Conservation (phyloP, 176 grass and related monocot genomes). For the Phragmites australis region DNA sequence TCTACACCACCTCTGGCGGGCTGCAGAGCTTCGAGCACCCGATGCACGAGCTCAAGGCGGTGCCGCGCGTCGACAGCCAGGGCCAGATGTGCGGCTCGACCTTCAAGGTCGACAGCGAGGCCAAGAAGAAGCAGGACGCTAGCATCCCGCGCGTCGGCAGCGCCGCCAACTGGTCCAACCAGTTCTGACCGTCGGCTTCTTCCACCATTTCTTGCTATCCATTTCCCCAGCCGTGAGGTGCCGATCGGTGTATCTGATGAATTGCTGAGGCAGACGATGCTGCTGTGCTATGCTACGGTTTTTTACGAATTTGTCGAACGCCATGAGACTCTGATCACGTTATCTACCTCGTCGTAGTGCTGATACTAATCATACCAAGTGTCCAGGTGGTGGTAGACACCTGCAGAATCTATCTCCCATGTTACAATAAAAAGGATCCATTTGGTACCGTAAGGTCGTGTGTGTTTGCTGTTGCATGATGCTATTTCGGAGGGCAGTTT, state of each 20-base stretch:
- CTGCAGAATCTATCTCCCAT: not conserved
- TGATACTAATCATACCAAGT: slow-evolving; percentile 23
- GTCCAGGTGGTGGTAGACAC: slow-evolving; percentile 5
- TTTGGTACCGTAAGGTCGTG: not conserved
- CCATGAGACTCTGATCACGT: not conserved
- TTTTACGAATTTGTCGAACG: slow-evolving; percentile 4
- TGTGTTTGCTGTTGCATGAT: not conserved
- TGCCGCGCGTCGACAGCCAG: slow-evolving; percentile 82
- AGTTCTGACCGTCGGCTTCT: slow-evolving; percentile 46
- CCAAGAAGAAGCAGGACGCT: slow-evolving; percentile 63
- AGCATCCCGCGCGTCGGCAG: slow-evolving; percentile 83
- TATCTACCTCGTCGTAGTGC: not conserved
- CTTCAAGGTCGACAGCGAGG: slow-evolving; percentile 80
- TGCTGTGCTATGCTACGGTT: not conserved
- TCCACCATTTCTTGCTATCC: not conserved
- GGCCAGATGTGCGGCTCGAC: slow-evolving; percentile 82
- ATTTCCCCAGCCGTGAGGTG: not conserved
- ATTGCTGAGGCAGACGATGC: slow-evolving; percentile 2
- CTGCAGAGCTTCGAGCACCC: slow-evolving; percentile 92
- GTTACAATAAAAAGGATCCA: slow-evolving; percentile 17
- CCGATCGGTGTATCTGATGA: not conserved
- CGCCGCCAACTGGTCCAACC: slow-evolving; percentile 71
- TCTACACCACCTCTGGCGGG: slow-evolving; percentile 84
- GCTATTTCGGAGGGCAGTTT: not conserved
- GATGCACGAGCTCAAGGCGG: slow-evolving; percentile 74